A percentile compares a stretch with the other conserved stretches of the same genome.
Evolutionary conservation across 2,329 filamentous ascomycete genomes (phyloP).

Genomic region (Penicillium sp.): DNA sequence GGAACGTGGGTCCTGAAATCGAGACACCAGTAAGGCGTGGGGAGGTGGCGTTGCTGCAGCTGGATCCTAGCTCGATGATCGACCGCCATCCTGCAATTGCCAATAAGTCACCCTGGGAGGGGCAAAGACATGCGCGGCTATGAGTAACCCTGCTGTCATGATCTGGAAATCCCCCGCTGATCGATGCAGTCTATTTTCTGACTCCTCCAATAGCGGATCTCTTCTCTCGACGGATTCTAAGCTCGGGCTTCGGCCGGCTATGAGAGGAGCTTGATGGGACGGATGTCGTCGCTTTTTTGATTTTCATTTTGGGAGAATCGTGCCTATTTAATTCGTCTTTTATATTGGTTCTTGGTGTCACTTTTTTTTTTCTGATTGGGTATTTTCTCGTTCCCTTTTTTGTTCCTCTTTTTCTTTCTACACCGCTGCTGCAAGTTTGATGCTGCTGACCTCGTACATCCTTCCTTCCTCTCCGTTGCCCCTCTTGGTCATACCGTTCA

Average conservation of each 20-base stretch:
- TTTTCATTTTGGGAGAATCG: not conserved
- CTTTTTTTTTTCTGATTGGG: not conserved
- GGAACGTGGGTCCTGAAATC: constrained; percentile 24
- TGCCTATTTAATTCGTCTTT: not conserved
- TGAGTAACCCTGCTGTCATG: constrained; percentile 41
- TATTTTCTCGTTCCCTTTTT: not conserved
- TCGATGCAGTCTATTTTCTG: constrained; percentile 40
- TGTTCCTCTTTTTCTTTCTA: constrained; percentile 17
- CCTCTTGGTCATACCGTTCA: constrained; percentile 3
- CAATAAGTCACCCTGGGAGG: constrained; percentile 36
- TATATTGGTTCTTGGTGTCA: not conserved
- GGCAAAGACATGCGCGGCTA: constrained; percentile 37
- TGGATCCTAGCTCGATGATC: constrained; percentile 40
- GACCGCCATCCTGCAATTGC: constrained; percentile 37
- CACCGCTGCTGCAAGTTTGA: constrained; percentile 7
- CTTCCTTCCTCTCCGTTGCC: constrained; percentile 9
- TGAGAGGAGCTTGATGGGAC: constrained; percentile 24
- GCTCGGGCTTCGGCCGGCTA: constrained; percentile 29
- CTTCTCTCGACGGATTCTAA: constrained; percentile 37
- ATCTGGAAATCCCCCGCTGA: constrained; percentile 39
- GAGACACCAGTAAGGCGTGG: constrained; percentile 12
- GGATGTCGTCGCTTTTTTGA: constrained; percentile 24
- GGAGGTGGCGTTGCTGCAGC: constrained; percentile 25
- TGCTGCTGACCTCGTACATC: constrained; percentile 11
- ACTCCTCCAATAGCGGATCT: constrained; percentile 40